These are phyloP conservation scores for Eimeria zaria DNA, from an alignment of 169 alveolate species.

Conservation along the genomic window DNA sequence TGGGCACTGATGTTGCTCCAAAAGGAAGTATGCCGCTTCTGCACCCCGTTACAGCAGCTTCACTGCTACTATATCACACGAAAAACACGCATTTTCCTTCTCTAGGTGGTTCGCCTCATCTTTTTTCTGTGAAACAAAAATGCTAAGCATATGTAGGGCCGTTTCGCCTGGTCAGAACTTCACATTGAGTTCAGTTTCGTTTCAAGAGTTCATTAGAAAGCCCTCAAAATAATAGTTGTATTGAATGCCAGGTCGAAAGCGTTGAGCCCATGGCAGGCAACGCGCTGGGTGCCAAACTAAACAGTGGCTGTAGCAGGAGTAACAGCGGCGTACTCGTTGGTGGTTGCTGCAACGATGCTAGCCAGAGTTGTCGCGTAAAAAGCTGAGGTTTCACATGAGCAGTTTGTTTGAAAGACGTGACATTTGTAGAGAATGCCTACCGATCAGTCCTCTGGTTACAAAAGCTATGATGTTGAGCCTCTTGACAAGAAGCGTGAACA, in stretches of 20 bases:
- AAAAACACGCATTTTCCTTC: conserved; percentile 66
- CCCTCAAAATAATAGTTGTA: background rate
- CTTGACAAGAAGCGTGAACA: conserved; percentile 74
- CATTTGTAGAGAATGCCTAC: conserved; percentile 18
- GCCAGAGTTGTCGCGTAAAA: conserved; percentile 76
- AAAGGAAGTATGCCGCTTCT: conserved; percentile 30
- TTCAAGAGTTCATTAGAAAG: background rate
- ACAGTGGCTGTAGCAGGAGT: conserved; percentile 19
- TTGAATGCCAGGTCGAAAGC: conserved; percentile 6
- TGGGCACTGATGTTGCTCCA: conserved; percentile 36
- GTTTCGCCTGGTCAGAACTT: background rate
- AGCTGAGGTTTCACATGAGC: conserved; percentile 15
- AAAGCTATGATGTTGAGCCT: conserved; percentile 77
- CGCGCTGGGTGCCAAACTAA: conserved; percentile 6
- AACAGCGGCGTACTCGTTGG: conserved; percentile 47
- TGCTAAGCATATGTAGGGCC: background rate
- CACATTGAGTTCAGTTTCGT: background rate
- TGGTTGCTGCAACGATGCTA: conserved; percentile 69
- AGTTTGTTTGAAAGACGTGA: background rate
- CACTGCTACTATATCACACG: conserved; percentile 72
- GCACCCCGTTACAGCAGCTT: conserved; percentile 67
- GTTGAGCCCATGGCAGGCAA: background rate
- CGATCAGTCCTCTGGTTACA: conserved; percentile 72
- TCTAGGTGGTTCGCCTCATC: conserved; percentile 49
- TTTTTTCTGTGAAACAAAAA: conserved; percentile 60